Evolutionary conservation across 257 asterid genomes (phyloP).

Genomic region (Solanum sitiens): DNA sequence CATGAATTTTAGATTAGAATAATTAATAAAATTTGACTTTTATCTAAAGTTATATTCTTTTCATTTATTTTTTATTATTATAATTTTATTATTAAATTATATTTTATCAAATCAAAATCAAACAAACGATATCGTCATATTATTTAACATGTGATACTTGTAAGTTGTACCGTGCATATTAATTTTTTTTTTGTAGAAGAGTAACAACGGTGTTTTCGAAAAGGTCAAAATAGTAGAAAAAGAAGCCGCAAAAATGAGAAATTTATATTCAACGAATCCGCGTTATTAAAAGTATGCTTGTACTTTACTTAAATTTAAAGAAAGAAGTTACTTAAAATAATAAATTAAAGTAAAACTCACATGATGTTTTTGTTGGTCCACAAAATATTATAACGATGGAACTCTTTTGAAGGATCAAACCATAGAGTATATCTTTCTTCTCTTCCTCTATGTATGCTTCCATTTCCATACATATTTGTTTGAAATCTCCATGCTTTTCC

Average conservation of each 20-base stretch:
- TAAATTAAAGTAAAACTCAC: constrained; percentile 25
- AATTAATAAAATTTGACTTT: background rate
- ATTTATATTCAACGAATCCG: constrained; percentile 5
- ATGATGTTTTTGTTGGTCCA: constrained; percentile 78
- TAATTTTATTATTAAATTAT: too few relatives aligned
- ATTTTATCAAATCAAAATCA: too few relatives aligned
- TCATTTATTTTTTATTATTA: accelerated
- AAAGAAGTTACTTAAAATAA: background rate
- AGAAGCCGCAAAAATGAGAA: constrained; percentile 22
- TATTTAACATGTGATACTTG: constrained; percentile 9
- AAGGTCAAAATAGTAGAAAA: constrained; percentile 29
- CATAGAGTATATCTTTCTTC: constrained; percentile 80
- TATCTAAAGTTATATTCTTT: background rate
- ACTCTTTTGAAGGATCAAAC: constrained; percentile 81
- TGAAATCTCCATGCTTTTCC: constrained; percentile 96
- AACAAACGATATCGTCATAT: too few relatives aligned
- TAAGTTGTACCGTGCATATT: background rate
- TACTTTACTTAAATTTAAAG: background rate
- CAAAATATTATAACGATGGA: constrained; percentile 62
- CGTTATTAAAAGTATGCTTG: background rate
- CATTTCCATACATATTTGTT: constrained; percentile 92
- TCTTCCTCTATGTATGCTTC: constrained; percentile 83
- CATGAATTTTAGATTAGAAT: background rate
- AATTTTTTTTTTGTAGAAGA: background rate
- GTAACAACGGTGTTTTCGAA: constrained; percentile 4